Percentiles rank a stretch among this genome's conserved stretches.
Evolutionary conservation across 805 yeast genomes (phyloP).

Genomic region (Yamadazyma paraphyllophila): DNA sequence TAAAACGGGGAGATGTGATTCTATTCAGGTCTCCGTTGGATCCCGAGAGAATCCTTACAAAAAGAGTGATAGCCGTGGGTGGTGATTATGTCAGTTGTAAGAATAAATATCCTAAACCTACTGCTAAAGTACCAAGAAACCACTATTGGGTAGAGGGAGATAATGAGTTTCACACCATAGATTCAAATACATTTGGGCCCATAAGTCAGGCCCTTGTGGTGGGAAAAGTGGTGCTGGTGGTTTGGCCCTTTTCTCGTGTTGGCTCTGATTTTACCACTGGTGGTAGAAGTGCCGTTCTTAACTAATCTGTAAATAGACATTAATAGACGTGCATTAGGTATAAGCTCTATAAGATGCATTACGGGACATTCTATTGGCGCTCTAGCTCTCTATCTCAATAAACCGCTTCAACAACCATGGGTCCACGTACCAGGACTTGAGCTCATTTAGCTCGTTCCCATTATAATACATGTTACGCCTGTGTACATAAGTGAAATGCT

Average conservation of each 20-base stretch:
- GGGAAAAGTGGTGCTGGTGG: conserved; percentile 67
- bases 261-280: conserved; percentile 26
- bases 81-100: conserved; percentile 68
- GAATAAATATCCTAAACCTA: conserved; percentile 62
- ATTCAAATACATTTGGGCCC: conserved; percentile 87
- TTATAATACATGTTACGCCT: conserved; percentile 16
- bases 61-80: conserved; percentile 72
- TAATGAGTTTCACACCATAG: conserved; percentile 71
- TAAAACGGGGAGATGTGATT: conserved; percentile 67
- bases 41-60: conserved; percentile 73
- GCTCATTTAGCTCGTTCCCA: not conserved
- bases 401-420: conserved; percentile 9
- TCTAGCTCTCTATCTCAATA: not conserved
- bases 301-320: not conserved
- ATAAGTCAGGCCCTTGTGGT: conserved; percentile 75
- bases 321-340: not conserved
- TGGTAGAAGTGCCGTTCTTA: conserved; percentile 24
- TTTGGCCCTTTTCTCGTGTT: conserved; percentile 59
- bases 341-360: not conserved
- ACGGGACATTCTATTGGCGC: too few relatives aligned
- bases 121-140: conserved; percentile 65
- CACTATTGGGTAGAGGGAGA: conserved; percentile 97
- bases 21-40: conserved; percentile 78
- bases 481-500: conserved; percentile 17
- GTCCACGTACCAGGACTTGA: conserved; percentile 7